Evolutionary conservation across 345 rosid genomes (phyloP), one percentile per base, ranked within the genome.

Genomic region (Murraya koenigii): DNA sequence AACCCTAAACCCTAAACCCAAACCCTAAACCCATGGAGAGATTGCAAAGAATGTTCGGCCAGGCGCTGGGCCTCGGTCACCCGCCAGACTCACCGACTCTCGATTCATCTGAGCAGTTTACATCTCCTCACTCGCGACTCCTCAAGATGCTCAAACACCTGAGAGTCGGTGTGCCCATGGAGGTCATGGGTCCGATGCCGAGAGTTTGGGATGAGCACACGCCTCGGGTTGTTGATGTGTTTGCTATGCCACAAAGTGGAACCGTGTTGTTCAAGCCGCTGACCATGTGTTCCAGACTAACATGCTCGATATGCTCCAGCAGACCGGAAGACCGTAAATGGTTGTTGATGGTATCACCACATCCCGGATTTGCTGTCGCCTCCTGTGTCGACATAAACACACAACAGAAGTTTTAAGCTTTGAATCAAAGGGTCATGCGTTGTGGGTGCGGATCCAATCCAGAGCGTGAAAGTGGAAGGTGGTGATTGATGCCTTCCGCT

Each of bases 101-200:
- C 44, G 99, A 95, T 79, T 88, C 99, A 3, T 93, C 98, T 55
- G 98, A 95, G 93, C 98, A 95, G 99, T 95, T 83, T 95, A 95
- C 86, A 95, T 93, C 86, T 95, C 99, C 71, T 93, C 98, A 20
- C 99, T 95, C 56, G 98, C 99, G n/a, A 47, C 98, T 95, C 72
- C 98, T 95, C 84, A 95, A 95, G 82, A 95, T 95, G 99, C 97
- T 93, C 64, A 92, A 92, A 81, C 96, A 92, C 83, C n/a, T n/a
- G 96, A 93, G 99, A 84, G 99, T 97, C 87, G 98, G 99, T 69
- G 99, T 97, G 44, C 99, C 99, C 62, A 97, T 97, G 99, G 98
- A 97, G 75, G 99, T 97, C 1, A 97, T 97, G 99, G 99, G 99
- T 30, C 72, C 94, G 95, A 97, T 97, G 99, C 89, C 93, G 99